Percentiles rank a stretch among this genome's conserved stretches.
Evolutionary conservation across 306 rosid species (phyloP).

Genomic region (Luffa aegyptiaca): DNA sequence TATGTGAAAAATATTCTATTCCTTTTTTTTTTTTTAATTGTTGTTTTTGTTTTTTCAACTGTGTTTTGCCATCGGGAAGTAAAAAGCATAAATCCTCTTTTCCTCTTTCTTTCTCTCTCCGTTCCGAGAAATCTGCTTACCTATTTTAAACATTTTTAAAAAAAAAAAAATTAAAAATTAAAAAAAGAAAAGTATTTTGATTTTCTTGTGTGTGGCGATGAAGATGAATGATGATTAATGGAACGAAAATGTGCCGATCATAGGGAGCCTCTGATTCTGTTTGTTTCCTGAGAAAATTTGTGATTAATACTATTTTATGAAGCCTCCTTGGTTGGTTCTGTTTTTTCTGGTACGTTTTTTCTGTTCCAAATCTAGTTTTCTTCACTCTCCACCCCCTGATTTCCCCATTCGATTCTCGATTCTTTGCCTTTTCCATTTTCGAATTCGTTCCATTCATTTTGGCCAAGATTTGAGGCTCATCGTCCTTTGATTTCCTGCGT

Average conservation of each 20-base stretch:
- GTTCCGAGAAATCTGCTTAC: constrained; percentile 28
- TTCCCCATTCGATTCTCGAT: background rate
- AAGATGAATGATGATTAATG: background rate
- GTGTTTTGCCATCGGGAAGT: background rate
- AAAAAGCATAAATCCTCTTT: constrained; percentile 10
- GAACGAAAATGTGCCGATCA: constrained; percentile 28
- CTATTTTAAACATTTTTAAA: constrained; percentile 12
- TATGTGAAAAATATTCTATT: background rate
- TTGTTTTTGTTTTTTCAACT: background rate
- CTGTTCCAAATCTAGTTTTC: constrained; percentile 24
- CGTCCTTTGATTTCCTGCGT: background rate
- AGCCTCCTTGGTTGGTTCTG: constrained; percentile 35
- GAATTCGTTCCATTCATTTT: background rate
- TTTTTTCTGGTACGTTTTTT: constrained; percentile 32
- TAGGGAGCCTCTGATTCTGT: constrained; percentile 23
- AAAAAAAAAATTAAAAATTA: too few relatives aligned
- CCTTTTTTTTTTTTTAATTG: background rate
- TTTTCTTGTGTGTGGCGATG: background rate
- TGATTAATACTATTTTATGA: constrained; percentile 26
- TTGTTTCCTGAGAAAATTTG: constrained; percentile 13
- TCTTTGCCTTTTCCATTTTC: background rate
- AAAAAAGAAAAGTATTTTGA: too few relatives aligned
- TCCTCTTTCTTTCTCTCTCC: constrained; percentile 10
- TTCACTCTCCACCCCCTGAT: background rate
- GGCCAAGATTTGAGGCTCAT: background rate